Evolutionary conservation across 495 filamentous ascomycete species (phyloP), one percentile per base, ranked within the genome.

Genomic region (Tetracladium setigerum): DNA sequence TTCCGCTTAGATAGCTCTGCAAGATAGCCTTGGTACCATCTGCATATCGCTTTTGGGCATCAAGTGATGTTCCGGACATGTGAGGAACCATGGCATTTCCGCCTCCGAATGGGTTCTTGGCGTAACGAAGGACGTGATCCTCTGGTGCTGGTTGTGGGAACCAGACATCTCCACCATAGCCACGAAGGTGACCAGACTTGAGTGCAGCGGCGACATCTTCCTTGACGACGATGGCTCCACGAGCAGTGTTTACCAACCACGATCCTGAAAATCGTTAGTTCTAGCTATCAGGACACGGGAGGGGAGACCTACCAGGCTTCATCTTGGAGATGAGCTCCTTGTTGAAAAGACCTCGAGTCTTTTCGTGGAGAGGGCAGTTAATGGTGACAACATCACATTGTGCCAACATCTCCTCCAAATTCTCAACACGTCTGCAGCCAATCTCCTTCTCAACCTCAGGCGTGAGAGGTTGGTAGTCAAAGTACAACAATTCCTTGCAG

Each of bases 401-500:
- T 45, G 77, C 76, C 47, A 98, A 71, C 82, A 98, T 85, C 70
- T 98, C 92, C 77, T 96, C 91, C 56, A 98, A 81, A 59, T 62
- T 73, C 11, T 86, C 78, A 32, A 95, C 89, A 47, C 92, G 81
- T 59, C 92, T 78, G 77, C 84, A 90, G 65, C 92, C 92, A 68
- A 98, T 96, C 76, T 96, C 92, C 67, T 84, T 83, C 80, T 98
- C 92, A 56, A 82, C 73, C 73, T 95, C 89, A 46, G 88, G 63
- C 43, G 66, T 73, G 51, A 98, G 77, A 30, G 91, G 90, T 67
- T 98, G 92, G 82, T 98, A 98, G 74, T 98, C 92, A 66, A 86
- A 98, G 84, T 98, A 98, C 47, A 98, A 78, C 33, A 98, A 79
- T 78, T 98, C 92, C 82, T 96, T 98, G 87, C 92, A 98, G 73